Conservation (phyloP, 108 stramenopile species). For the Epipyxis sp. region DNA sequence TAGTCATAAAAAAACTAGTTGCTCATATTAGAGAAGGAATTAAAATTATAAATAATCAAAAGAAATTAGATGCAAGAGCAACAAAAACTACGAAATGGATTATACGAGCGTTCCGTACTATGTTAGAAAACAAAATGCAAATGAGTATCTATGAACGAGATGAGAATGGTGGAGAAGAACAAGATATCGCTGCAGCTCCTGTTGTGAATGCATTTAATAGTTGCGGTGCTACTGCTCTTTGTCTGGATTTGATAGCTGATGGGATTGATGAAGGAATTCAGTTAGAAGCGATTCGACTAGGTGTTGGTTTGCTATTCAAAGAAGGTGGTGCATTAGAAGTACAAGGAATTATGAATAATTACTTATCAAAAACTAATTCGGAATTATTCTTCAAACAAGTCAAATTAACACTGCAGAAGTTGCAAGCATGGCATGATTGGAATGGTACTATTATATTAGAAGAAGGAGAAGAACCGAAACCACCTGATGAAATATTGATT, state of each 20-base stretch:
- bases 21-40: constrained; percentile 31
- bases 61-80: constrained; percentile 15
- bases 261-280: constrained; percentile 33
- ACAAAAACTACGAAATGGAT: constrained; percentile 40
- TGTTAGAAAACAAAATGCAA: constrained; percentile 41
- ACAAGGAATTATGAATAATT: constrained; percentile 28
- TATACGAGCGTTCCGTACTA: constrained; percentile 34
- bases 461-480: constrained; percentile 26
- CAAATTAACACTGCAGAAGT: constrained; percentile 14
- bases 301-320: constrained; percentile 38
- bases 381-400: constrained; percentile 25
- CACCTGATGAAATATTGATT: constrained; percentile 26
- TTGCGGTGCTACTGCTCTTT: constrained; percentile 36
- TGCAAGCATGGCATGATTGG: constrained; percentile 30
- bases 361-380: constrained; percentile 29
- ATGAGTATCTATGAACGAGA: constrained; percentile 46
- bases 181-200: constrained; percentile 37
- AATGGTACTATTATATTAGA: neutral
- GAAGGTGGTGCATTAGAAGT: constrained; percentile 40
- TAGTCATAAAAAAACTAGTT: constrained; percentile 38
- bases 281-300: constrained; percentile 36
- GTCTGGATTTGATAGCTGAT: constrained; percentile 36
- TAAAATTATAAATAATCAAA: constrained; percentile 4
- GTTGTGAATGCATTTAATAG: constrained; percentile 31
- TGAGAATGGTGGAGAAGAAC: constrained; percentile 42